Evolutionary conservation across 352 stramenopile genomes (phyloP), one percentile per base, ranked within the genome.

Genomic region (Elongisporangium prolatum): DNA sequence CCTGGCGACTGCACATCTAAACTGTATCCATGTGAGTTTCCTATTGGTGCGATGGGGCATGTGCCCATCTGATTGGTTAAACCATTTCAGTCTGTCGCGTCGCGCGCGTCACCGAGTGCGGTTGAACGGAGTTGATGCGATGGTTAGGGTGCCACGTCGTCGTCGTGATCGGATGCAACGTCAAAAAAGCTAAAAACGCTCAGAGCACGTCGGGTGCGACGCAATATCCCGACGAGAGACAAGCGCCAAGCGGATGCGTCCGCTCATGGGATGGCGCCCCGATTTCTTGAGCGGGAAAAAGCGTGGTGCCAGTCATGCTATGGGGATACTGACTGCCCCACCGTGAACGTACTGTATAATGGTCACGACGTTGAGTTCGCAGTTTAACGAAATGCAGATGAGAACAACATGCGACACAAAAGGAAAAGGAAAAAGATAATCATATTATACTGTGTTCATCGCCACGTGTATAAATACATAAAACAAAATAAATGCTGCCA

Each of bases 81-180:
- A 55, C 22, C 34, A 63, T 21, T 53, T 47, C 38, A 18, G 48
- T 49, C 28, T 48, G 57, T 22, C 71, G 65, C 67, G 64, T 78
- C 67, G 63, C 54, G 60, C 62, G 69, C 71, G 69, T 71, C 69
- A 77, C 61, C 60, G 44, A 17, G 47, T 54, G n/a, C 17, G 61
- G 48, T 77, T 77, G 69, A 71, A 72, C 13, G n/a, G 54, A 1
- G 18, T n/a, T 34, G 8, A 34, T 4, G 14, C 25, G 20, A 13
- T 59, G 54, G 21, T 14, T 44, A 44, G 34, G 34, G 34, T 44
- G 34, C 34, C 34, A 44, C 34, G 34, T 44, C 34, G 34, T 13
- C 34, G 2, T 44, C 34, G 34, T 44, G 34, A 44, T 44, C 34
- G 34, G 34, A 44, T 44, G 34, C 14, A 44, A 44, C 34, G 34